These are phyloP conservation scores for Urtica urens DNA, from an alignment of 306 rosid species.

Conservation along the genomic window DNA sequence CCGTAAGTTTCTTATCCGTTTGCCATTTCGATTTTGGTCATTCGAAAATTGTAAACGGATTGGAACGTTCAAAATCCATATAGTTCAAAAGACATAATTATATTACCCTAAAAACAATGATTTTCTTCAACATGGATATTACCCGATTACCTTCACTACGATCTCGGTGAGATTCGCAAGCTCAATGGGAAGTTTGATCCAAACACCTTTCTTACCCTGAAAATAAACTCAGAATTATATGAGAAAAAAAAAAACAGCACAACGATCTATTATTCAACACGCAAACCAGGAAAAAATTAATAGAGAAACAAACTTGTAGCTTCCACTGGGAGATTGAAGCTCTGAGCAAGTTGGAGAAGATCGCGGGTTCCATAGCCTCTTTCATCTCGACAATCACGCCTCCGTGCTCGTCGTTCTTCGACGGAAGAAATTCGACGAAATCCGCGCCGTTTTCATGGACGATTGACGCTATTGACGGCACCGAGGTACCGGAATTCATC, in stretches of 20 bases:
- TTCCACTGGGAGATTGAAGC: slow-evolving; percentile 69
- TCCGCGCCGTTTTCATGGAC: slow-evolving; percentile 24
- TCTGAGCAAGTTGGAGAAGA: slow-evolving; percentile 38
- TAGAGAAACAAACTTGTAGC: slow-evolving; percentile 40
- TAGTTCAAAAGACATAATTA: no score
- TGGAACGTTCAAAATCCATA: no score
- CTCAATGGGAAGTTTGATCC: slow-evolving; percentile 68
- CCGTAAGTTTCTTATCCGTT: no score
- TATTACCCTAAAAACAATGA: no score
- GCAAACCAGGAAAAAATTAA: no score
- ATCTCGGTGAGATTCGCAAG: slow-evolving; percentile 48
- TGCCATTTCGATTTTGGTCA: no score
- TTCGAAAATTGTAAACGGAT: no score
- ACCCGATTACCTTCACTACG: slow-evolving; percentile 48
- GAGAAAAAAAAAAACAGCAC: no score
- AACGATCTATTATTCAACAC: neutral
- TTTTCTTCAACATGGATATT: no score
- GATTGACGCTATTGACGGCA: neutral
- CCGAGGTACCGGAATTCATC: slow-evolving; percentile 2
- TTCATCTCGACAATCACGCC: slow-evolving; percentile 60
- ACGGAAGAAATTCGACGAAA: slow-evolving; percentile 33
- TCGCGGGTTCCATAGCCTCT: slow-evolving; percentile 38
- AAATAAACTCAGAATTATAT: neutral
- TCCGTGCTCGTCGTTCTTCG: slow-evolving; percentile 45
- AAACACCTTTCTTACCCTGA: slow-evolving; percentile 68